Percentiles rank a stretch among this genome's conserved stretches.
Conservation (phyloP, 768 basidiomycete genomes). For the Thelephora aurantiotincta region DNA sequence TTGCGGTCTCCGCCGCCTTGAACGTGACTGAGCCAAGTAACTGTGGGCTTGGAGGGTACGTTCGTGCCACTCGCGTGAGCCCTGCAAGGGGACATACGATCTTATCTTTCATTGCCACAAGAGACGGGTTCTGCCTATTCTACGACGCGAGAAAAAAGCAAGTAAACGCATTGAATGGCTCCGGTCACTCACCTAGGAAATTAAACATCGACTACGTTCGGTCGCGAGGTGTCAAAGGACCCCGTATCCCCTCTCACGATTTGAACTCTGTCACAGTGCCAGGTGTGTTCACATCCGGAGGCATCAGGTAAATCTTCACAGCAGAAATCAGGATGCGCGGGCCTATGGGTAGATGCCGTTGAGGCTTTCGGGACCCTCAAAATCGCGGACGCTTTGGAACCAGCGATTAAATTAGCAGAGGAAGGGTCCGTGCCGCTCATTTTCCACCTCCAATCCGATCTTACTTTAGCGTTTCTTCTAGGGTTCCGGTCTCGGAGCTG, state of each 20-base stretch:
- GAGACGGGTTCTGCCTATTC: constrained; percentile 88
- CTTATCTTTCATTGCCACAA: constrained; percentile 12
- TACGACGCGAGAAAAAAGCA: constrained; percentile 72
- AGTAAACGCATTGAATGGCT: constrained; percentile 86
- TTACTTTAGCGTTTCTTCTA: constrained; percentile 15
- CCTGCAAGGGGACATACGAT: background rate
- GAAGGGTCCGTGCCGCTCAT: constrained; percentile 43
- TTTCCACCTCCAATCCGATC: background rate
- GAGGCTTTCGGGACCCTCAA: constrained; percentile 71
- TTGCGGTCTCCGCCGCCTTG: constrained; percentile 83
- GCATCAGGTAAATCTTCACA: background rate
- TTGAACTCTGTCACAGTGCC: constrained; percentile 89
- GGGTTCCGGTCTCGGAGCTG: constrained; percentile 81
- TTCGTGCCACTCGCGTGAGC: background rate
- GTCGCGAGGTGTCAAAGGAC: constrained; percentile 50
- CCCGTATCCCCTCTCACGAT: constrained; percentile 62
- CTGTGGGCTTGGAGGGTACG: constrained; percentile 87
- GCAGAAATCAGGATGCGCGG: constrained; percentile 55
- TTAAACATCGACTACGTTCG: constrained; percentile 63
- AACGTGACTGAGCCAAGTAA: constrained; percentile 83
- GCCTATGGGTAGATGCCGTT: constrained; percentile 89
- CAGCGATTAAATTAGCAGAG: constrained; percentile 85
- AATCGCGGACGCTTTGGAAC: constrained; percentile 63
- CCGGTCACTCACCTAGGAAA: constrained; percentile 73
- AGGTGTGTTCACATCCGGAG: constrained; percentile 23